Evolutionary conservation across 805 yeast genomes (phyloP).

Genomic region (Candida cerambycidarum): DNA sequence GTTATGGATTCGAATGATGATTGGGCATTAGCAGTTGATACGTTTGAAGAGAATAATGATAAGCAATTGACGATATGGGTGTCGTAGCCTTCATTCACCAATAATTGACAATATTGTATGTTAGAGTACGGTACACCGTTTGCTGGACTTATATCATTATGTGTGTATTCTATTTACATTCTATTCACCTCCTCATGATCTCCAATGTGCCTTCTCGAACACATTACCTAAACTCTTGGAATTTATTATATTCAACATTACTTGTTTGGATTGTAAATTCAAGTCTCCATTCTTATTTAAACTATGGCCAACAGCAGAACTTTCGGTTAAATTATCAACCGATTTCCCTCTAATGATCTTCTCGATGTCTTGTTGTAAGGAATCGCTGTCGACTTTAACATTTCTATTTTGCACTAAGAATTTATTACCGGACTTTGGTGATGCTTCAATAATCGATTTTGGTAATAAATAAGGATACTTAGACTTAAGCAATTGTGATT

Average conservation of each 20-base stretch:
- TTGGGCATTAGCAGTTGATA: conserved; percentile 79
- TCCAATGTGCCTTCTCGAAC: conserved; percentile 20
- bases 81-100: no score
- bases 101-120: no score
- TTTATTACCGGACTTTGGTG: conserved; percentile 23
- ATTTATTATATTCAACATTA: conserved; percentile 25
- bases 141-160: no score
- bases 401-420: conserved; percentile 30
- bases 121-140: no score
- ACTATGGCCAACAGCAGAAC: conserved; percentile 7
- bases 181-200: conserved; percentile 8
- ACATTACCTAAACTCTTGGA: conserved; percentile 9
- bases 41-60: conserved; percentile 36
- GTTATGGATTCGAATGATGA: conserved; percentile 84
- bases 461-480: conserved; percentile 44
- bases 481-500: conserved; percentile 35
- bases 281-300: conserved; percentile 30
- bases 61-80: conserved; percentile 41
- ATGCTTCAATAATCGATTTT: conserved; percentile 27
- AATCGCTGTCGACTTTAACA: conserved; percentile 22
- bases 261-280: conserved; percentile 25
- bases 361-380: conserved; percentile 25
- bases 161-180: background rate
- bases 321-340: conserved; percentile 14
- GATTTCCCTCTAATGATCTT: conserved; percentile 34